Base-by-base conservation (phyloP, 1,139 yeast species). In the Magnusiomyces fungicola region DNA sequence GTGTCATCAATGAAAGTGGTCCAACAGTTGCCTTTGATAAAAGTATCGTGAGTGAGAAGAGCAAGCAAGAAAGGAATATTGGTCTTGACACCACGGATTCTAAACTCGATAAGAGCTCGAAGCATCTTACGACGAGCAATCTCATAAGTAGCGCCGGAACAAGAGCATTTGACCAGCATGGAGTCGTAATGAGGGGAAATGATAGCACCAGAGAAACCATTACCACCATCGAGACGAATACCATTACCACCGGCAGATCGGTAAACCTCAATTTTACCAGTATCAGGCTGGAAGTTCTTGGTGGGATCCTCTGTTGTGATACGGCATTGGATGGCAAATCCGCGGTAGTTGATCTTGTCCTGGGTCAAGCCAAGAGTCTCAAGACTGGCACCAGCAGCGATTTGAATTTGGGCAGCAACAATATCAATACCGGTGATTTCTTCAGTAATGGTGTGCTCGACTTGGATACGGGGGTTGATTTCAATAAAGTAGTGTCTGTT, bases 171-270 rank as follows among this genome's bases (percentile, higher is more conserved):
- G 57, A 92, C 98, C 77, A 92, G 78, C 97, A 92, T 87, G 45
- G 97, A 90, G 71, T 92, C 99, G 70, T 92, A 92, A 71, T 89
- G 96, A 45, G 99, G 98, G 33, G 96, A 83, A 58, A 92, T 92
- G 58, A 94, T 82, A 30, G 97, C 88, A 58, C 99, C 99, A n/a
- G 97, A 95, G 70, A 89, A 92, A 6, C 97, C 97, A 66, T 92
- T 92, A 71, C 98, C 98, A 74, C 98, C 99, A 67, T 92, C 99
- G 60, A 92, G 77, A 72, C 99, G 83, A 46, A 92, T 97, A 67
- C 99, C 99, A 65, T 92, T 92, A 75, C 99, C 99, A 73, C 99
- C 99, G 37, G 98, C 88, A 36, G 97, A 89, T 69, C 98, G 80
- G 74, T 92, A 92, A 45, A 92, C 99, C 69, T 92, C 99, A 60